phyloP scores from a whole-genome alignment of 1,284 basidiomycete genomes.

The Xerocomus amazonicus region DNA sequence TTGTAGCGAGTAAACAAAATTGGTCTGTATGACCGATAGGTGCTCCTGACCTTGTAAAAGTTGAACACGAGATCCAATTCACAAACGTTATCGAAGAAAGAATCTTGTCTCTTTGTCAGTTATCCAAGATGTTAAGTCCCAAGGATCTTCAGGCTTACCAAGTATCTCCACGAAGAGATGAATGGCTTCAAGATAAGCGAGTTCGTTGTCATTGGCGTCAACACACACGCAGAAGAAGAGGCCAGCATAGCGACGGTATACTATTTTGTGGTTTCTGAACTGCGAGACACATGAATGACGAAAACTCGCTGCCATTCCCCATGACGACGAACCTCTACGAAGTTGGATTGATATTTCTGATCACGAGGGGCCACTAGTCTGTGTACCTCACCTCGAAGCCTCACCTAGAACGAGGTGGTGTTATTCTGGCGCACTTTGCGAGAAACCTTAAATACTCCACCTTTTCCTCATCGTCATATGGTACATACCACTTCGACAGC shows the following conservation, averaged over 20 bases:
- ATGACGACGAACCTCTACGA: conserved; percentile 80
- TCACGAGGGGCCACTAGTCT: conserved; percentile 94
- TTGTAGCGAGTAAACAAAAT: conserved; percentile 7
- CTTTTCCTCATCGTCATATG: conserved; percentile 96
- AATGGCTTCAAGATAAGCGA: conserved; percentile 95
- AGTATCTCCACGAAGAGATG: conserved; percentile 99
- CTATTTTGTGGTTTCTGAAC: conserved; percentile 95
- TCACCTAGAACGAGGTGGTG: conserved; percentile 51
- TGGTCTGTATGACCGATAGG: not conserved
- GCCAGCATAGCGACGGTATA: conserved; percentile 94
- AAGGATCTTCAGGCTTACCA: conserved; percentile 49
- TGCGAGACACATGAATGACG: conserved; percentile 33
- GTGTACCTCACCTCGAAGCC: conserved; percentile 93
- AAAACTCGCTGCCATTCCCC: not conserved
- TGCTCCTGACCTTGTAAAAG: conserved; percentile 82
- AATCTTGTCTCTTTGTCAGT: conserved; percentile 52
- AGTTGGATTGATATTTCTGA: conserved; percentile 99
- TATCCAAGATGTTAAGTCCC: not conserved
- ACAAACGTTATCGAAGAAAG: conserved; percentile 98
- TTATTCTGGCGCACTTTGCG: conserved; percentile 2
- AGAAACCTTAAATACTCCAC: conserved; percentile 38
- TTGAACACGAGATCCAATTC: conserved; percentile 98
- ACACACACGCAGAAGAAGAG: conserved; percentile 98
- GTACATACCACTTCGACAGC: conserved; percentile 96
- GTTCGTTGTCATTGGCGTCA: conserved; percentile 96